Conservation (phyloP, 805 yeast genomes). For the Zygosaccharomyces kombuchaensis region DNA sequence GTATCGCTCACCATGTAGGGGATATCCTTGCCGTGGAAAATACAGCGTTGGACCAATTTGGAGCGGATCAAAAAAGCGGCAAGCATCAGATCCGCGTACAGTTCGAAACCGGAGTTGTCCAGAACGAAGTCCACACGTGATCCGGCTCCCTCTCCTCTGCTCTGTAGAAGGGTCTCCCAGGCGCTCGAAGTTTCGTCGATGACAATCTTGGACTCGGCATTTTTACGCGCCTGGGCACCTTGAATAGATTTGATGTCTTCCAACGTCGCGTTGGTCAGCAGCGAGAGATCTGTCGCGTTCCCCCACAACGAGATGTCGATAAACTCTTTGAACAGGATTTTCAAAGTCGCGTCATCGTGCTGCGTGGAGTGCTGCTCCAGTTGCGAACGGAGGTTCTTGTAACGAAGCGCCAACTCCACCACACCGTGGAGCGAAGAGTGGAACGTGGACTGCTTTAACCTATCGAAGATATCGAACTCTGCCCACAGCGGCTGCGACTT, state of each 20-base stretch:
- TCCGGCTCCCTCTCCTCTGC: conserved; percentile 18
- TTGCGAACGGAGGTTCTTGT: conserved; percentile 39
- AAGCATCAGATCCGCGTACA: conserved; percentile 76
- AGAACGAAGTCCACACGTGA: conserved; percentile 74
- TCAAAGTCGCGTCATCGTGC: conserved; percentile 41
- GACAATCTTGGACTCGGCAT: conserved; percentile 73
- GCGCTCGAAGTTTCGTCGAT: conserved; percentile 68
- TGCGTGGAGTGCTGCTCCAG: conserved; percentile 12
- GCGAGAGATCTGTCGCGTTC: conserved; percentile 90
- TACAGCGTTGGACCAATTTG: conserved; percentile 57
- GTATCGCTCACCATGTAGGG: conserved; percentile 99
- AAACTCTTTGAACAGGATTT: conserved; percentile 71
- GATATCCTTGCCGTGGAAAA: conserved; percentile 80
- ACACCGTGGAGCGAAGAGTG: conserved; percentile 72
- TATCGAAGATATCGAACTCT: conserved; percentile 67
- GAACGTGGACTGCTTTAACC: conserved; percentile 70
- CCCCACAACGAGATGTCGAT: conserved; percentile 94
- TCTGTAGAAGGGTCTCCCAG: conserved; percentile 47
- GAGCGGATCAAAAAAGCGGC: conserved; percentile 66
- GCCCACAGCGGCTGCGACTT: conserved; percentile 37
- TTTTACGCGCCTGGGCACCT: conserved; percentile 81
- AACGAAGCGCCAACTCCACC: conserved; percentile 70
- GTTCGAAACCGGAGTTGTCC: conserved; percentile 94
- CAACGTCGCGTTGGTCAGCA: conserved; percentile 79
- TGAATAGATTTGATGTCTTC: conserved; percentile 90